phyloP scores from a whole-genome alignment of 176 grass and related monocot genomes.

The Oropetium thomaeum region DNA sequence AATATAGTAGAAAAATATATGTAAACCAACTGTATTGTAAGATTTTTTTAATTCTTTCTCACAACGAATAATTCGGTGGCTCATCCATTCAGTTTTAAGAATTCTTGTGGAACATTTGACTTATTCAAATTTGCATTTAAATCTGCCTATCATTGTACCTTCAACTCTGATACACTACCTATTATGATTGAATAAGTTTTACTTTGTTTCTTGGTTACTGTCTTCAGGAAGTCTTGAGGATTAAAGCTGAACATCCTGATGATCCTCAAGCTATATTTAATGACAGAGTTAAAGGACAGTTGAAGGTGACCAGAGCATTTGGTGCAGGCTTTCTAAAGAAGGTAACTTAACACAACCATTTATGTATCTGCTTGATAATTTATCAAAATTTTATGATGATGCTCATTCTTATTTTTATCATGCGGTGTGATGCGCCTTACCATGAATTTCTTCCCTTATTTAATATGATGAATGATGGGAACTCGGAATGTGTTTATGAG shows the following conservation, averaged over 20 bases:
- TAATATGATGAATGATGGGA: neutral
- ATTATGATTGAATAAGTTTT: slow-evolving; percentile 1
- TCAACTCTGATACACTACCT: slow-evolving; percentile 14
- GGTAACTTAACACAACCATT: slow-evolving; percentile 32
- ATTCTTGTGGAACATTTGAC: neutral
- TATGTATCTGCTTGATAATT: neutral
- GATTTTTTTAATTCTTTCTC: slow-evolving; percentile 1
- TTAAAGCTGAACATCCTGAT: slow-evolving; percentile 81
- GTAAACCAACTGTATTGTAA: neutral
- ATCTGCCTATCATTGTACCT: neutral
- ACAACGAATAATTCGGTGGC: neutral
- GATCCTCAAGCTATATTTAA: slow-evolving; percentile 87
- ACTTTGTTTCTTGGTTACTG: slow-evolving; percentile 23
- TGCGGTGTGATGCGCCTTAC: neutral
- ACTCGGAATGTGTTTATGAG: neutral
- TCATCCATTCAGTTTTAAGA: neutral
- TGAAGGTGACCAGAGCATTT: slow-evolving; percentile 96
- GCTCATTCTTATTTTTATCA: slow-evolving; percentile 4
- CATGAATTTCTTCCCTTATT: neutral
- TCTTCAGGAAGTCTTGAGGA: slow-evolving; percentile 77
- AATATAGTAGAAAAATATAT: neutral
- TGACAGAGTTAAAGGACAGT: slow-evolving; percentile 85
- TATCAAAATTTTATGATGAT: neutral
- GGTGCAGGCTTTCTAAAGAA: slow-evolving; percentile 91
- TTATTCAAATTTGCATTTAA: slow-evolving; percentile 10